phyloP scores from a whole-genome alignment of 2,329 filamentous ascomycete species.

The Didymella pomorum region DNA sequence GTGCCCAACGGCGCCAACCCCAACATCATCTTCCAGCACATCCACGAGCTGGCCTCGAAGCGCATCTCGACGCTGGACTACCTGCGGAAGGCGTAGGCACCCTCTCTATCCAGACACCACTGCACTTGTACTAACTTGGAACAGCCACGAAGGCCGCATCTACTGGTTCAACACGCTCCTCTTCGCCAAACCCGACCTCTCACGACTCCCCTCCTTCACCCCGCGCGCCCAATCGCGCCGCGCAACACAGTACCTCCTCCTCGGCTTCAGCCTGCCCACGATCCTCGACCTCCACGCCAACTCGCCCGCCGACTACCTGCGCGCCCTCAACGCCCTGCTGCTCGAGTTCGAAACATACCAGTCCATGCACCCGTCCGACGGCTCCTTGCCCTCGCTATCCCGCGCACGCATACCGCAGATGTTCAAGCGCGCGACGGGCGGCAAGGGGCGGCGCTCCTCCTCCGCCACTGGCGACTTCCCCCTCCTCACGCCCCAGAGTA shows the following conservation, averaged over 20 bases:
- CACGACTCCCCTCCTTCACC: slow-evolving; percentile 85
- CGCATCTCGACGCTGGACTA: slow-evolving; percentile 95
- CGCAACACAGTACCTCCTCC: slow-evolving; percentile 90
- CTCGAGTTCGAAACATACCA: slow-evolving; percentile 95
- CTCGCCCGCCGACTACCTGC: slow-evolving; percentile 83
- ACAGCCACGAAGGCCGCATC: slow-evolving; percentile 87
- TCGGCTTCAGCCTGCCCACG: slow-evolving; percentile 88
- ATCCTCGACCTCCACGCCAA: slow-evolving; percentile 87
- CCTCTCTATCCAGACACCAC: neutral
- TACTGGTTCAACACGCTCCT: slow-evolving; percentile 99
- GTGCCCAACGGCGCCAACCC: slow-evolving; percentile 56
- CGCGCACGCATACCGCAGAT: slow-evolving; percentile 73
- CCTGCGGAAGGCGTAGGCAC: slow-evolving; percentile 81
- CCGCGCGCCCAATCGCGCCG: slow-evolving; percentile 83
- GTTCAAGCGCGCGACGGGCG: slow-evolving; percentile 56
- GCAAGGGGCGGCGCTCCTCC: slow-evolving; percentile 52
- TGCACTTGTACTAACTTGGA: neutral
- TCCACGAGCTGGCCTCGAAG: slow-evolving; percentile 89
- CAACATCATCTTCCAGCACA: slow-evolving; percentile 67
- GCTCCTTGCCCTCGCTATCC: slow-evolving; percentile 72
- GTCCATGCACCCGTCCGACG: slow-evolving; percentile 81
- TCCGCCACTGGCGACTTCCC: slow-evolving; percentile 59
- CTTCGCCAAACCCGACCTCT: slow-evolving; percentile 82
- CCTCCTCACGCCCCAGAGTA: slow-evolving; percentile 28
- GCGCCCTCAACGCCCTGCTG: slow-evolving; percentile 83